Evolutionary conservation across 2,329 filamentous ascomycete genomes (phyloP).

Genomic region (Xylaria sp.): DNA sequence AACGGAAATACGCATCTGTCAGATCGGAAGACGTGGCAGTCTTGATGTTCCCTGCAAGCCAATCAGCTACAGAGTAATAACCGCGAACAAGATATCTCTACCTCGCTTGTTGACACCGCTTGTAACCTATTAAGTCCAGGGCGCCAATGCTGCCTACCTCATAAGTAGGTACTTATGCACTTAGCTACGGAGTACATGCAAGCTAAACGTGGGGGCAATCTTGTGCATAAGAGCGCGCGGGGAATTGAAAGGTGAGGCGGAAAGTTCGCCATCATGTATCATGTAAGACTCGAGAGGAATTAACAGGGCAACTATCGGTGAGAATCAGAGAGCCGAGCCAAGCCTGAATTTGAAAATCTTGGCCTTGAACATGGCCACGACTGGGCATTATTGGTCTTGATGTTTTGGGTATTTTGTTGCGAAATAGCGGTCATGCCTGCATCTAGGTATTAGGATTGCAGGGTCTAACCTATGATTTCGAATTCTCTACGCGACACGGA

Average conservation of each 20-base stretch:
- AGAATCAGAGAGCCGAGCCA: slow-evolving; percentile 15
- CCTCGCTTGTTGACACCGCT: slow-evolving; percentile 34
- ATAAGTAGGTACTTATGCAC: neutral
- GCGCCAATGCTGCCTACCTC: neutral
- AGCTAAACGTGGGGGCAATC: slow-evolving; percentile 13
- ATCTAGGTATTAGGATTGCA: neutral
- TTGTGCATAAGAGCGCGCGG: slow-evolving; percentile 15
- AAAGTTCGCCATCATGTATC: neutral
- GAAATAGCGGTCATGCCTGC: slow-evolving; percentile 27
- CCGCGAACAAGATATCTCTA: neutral
- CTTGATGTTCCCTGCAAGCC: neutral
- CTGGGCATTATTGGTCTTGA: neutral
- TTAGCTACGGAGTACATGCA: slow-evolving; percentile 7
- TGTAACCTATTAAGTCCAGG: slow-evolving; percentile 8
- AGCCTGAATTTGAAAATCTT: slow-evolving; percentile 5
- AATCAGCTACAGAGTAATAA: neutral
- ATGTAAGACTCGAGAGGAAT: neutral
- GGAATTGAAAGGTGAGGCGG: slow-evolving; percentile 17
- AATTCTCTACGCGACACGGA: neutral
- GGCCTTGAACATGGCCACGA: neutral
- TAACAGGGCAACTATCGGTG: slow-evolving; percentile 29
- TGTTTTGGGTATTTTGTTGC: slow-evolving; percentile 17
- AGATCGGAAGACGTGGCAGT: slow-evolving; percentile 25
- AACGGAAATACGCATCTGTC: slow-evolving; percentile 14
- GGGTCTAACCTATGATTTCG: neutral